Conservation (phyloP, 306 rosid genomes). For the Hippophae tibetana region DNA sequence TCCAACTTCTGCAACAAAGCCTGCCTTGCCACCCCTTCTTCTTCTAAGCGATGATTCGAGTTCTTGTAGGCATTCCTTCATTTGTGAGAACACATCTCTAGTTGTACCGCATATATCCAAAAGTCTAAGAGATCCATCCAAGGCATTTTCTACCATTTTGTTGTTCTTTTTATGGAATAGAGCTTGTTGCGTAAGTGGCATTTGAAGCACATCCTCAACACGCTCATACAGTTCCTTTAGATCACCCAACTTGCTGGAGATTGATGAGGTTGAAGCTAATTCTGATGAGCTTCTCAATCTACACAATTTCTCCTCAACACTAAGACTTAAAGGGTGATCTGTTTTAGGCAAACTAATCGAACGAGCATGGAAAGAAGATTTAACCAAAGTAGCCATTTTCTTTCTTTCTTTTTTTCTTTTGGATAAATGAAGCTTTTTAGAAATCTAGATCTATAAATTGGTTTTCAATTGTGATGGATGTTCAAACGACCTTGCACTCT, state of each 20-base stretch:
- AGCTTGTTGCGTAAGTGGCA: background rate
- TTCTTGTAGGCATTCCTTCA: background rate
- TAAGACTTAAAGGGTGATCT: background rate
- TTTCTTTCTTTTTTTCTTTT: background rate
- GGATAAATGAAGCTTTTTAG: background rate
- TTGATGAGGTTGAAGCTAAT: background rate
- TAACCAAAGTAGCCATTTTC: background rate
- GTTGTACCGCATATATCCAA: background rate
- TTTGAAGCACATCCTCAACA: background rate
- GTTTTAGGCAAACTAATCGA: background rate
- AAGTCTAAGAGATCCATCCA: background rate
- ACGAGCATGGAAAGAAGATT: background rate
- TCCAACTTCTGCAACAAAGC: background rate
- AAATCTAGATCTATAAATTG: too few relatives aligned
- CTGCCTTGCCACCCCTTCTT: background rate
- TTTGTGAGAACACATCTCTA: conserved; percentile 2
- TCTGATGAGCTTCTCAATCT: background rate
- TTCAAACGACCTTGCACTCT: too few relatives aligned
- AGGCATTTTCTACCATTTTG: background rate
- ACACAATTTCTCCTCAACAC: conserved; percentile 4
- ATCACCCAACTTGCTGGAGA: background rate
- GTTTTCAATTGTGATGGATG: too few relatives aligned
- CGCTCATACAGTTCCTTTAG: background rate
- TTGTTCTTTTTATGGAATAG: background rate
- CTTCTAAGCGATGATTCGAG: conserved; percentile 3